Conservation (phyloP, 2,329 filamentous ascomycete genomes). For the Amylocarpus encephaloides region DNA sequence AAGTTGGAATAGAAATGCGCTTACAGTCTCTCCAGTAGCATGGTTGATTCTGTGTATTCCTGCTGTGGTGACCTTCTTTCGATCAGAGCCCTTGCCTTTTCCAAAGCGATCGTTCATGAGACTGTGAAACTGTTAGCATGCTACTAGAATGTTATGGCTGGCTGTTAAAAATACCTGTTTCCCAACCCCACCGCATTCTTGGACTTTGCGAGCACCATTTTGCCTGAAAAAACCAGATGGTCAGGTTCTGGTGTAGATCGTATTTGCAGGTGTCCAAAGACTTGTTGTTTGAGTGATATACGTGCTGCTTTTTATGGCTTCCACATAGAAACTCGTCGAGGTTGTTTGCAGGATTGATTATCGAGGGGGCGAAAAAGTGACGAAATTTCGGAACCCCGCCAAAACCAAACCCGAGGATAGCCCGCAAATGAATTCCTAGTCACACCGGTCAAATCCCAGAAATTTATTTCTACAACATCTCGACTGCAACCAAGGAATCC, state of each 20-base stretch:
- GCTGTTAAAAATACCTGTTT: conserved; percentile 43
- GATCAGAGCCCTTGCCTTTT: conserved; percentile 79
- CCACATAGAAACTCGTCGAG: not conserved
- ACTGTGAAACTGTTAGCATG: conserved; percentile 35
- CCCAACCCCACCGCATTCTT: conserved; percentile 93
- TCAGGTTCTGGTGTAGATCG: not conserved
- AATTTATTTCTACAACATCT: not conserved
- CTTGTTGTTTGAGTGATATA: too few relatives aligned
- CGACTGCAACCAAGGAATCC: not conserved
- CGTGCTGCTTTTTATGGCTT: too few relatives aligned
- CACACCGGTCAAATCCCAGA: not conserved
- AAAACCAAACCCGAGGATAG: not conserved
- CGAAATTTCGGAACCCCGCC: conserved; percentile 1
- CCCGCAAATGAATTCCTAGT: not conserved
- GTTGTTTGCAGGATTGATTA: not conserved
- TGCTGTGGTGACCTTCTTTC: conserved; percentile 62
- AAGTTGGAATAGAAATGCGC: conserved; percentile 10
- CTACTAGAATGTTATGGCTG: not conserved
- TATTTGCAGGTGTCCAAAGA: not conserved
- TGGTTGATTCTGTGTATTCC: conserved; percentile 60
- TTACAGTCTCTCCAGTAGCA: conserved; percentile 67
- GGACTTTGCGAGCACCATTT: conserved; percentile 78
- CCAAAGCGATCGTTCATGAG: conserved; percentile 99
- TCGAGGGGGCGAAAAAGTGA: conserved; percentile 1
- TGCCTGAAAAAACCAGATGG: conserved; percentile 6